Percentiles rank a stretch among this genome's conserved stretches.
These are phyloP conservation scores for Xylaria sp. DNA, from an alignment of 495 filamentous ascomycete species.

Conservation along the genomic window DNA sequence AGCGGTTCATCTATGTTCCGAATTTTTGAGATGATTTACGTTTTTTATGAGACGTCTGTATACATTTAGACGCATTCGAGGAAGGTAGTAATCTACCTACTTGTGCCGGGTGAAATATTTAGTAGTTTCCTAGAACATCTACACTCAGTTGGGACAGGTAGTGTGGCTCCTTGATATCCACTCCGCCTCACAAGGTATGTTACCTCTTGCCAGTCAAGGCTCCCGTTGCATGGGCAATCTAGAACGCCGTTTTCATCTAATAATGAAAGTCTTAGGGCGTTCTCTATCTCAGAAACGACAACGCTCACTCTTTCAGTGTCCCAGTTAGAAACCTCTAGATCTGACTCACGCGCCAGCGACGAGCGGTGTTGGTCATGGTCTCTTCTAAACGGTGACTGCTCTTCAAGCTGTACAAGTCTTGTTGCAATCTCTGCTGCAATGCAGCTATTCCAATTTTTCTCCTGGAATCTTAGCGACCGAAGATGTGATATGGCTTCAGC, in stretches of 20 bases:
- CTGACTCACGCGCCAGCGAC: neutral
- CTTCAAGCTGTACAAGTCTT: neutral
- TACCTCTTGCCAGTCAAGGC: neutral
- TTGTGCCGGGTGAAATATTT: no score
- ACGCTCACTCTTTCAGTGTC: neutral
- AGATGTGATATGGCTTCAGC: neutral
- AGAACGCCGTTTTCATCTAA: neutral
- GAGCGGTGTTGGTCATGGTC: neutral
- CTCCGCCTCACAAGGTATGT: neutral
- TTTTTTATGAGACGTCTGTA: no score
- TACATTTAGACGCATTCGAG: no score
- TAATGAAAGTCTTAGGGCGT: neutral
- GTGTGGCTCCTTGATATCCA: neutral
- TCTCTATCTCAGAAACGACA: neutral
- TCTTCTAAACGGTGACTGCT: neutral
- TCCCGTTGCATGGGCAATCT: neutral
- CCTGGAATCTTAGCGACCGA: neutral
- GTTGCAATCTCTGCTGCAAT: neutral
- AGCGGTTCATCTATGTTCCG: no score
- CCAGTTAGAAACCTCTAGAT: neutral
- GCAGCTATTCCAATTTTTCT: conserved; percentile 2
- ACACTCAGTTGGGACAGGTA: neutral
- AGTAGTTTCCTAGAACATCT: no score
- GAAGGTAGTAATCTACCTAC: no score
- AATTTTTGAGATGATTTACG: no score